Conservation (phyloP, 2,329 filamentous ascomycete genomes). For the Diaporthe eres region DNA sequence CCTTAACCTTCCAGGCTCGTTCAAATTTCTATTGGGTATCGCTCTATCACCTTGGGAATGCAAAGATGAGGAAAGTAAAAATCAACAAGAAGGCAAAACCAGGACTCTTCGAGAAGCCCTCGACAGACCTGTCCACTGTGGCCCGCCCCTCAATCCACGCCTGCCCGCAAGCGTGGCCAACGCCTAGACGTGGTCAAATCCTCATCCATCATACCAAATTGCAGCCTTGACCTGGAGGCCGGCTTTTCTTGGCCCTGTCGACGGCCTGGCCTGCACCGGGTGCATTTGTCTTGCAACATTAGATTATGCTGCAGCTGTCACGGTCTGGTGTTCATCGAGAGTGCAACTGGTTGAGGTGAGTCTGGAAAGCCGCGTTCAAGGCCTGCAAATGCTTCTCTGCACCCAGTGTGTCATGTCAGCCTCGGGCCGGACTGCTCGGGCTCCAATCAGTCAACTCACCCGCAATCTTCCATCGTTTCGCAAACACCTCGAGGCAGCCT, state of each 20-base stretch:
- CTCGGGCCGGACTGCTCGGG: not conserved
- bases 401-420: not conserved
- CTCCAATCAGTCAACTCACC: slow-evolving; percentile 43
- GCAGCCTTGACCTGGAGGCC: not conserved
- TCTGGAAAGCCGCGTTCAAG: slow-evolving; percentile 37
- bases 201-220: not conserved
- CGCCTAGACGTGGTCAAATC: not conserved
- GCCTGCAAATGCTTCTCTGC: slow-evolving; percentile 40
- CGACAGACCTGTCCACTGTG: not conserved
- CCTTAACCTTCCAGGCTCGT: not conserved
- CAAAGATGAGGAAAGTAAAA: not conserved
- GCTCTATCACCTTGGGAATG: slow-evolving; percentile 7
- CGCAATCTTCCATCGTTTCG: slow-evolving; percentile 48
- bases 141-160: not conserved
- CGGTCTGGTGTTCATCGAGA: slow-evolving; percentile 1
- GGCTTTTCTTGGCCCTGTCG: not conserved
- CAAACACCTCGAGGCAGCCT: slow-evolving; percentile 43
- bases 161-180: slow-evolving; percentile 9
- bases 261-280: not conserved
- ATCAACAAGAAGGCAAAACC: not conserved
- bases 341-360: slow-evolving; percentile 32
- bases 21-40: slow-evolving; percentile 31
- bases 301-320: not conserved
- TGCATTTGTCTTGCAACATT: not conserved
- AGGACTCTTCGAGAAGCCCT: not conserved